phyloP scores from a whole-genome alignment of 2,329 filamentous ascomycete species.

The Colletotrichum aenigma region DNA sequence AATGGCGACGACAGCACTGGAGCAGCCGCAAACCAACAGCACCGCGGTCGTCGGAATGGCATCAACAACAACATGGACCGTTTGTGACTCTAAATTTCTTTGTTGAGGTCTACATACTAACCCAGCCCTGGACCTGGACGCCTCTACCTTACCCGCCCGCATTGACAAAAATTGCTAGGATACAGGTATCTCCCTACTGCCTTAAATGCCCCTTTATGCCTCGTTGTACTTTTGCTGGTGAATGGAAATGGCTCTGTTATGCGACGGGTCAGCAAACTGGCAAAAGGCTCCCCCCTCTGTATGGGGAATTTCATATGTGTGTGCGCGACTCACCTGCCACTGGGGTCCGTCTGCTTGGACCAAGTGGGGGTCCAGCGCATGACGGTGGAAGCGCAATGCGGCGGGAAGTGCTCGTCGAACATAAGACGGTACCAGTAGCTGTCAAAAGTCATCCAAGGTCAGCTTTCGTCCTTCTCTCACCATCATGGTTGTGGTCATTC shows the following conservation, averaged over 20 bases:
- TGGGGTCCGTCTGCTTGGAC: constrained; percentile 95
- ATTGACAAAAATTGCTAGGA: constrained; percentile 17
- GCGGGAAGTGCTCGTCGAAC: constrained; percentile 99
- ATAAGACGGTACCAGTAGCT: constrained; percentile 97
- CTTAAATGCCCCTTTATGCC: constrained; percentile 33
- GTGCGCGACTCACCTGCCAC: constrained; percentile 71
- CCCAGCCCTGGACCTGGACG: constrained; percentile 16
- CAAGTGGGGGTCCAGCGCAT: constrained; percentile 97
- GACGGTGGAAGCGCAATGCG: constrained; percentile 88
- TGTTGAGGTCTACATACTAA: constrained; percentile 17
- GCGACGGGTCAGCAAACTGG: constrained; percentile 9
- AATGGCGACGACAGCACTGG: background rate
- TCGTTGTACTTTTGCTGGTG: constrained; percentile 76
- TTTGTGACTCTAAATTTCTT: constrained; percentile 6
- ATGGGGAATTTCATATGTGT: background rate
- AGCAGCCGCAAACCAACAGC: background rate
- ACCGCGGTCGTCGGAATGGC: background rate
- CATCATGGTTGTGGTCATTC: background rate
- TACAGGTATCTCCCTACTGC: constrained; percentile 3
- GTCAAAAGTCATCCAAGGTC: constrained; percentile 19
- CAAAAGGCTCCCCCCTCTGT: background rate
- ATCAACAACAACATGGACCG: background rate
- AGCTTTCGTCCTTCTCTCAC: constrained; percentile 22
- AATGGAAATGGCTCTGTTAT: constrained; percentile 71
- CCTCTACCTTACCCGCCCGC: constrained; percentile 13